Evolutionary conservation across 73 alveolate genomes (phyloP).

Genomic region (Tetrahymena thermophila): DNA sequence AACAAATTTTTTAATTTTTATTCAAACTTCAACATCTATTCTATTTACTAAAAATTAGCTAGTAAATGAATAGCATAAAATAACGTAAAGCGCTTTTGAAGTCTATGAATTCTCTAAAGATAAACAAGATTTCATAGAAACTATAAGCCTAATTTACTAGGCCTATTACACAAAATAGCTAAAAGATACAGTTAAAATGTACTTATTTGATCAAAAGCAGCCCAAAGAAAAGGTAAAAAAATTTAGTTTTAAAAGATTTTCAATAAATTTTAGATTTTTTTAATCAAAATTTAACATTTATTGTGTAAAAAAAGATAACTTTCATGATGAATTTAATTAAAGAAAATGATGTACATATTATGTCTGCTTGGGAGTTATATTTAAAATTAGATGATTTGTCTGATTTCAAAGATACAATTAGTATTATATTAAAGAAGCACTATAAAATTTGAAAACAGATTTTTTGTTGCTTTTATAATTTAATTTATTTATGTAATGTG

Average conservation of each 20-base stretch:
- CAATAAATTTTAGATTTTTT: neutral
- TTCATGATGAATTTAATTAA: neutral
- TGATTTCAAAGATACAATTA: neutral
- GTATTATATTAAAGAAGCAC: neutral
- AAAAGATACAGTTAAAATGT: neutral
- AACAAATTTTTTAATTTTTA: neutral
- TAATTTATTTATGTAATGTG: neutral
- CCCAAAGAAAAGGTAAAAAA: neutral
- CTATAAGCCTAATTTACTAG: neutral
- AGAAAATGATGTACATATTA: neutral
- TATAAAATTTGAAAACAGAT: neutral
- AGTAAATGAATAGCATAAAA: neutral
- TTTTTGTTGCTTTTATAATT: too few relatives aligned
- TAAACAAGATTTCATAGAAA: neutral
- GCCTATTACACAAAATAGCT: neutral
- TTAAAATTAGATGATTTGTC: neutral
- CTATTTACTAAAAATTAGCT: neutral
- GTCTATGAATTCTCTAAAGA: neutral
- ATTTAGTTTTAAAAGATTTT: neutral
- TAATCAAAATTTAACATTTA: neutral
- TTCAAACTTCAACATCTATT: neutral
- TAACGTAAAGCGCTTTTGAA: neutral
- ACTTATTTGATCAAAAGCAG: neutral
- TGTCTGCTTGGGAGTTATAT: neutral
- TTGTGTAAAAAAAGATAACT: neutral